Evolutionary conservation across 73 alveolate genomes (phyloP).

Genomic region (Paramecium primaurelia): DNA sequence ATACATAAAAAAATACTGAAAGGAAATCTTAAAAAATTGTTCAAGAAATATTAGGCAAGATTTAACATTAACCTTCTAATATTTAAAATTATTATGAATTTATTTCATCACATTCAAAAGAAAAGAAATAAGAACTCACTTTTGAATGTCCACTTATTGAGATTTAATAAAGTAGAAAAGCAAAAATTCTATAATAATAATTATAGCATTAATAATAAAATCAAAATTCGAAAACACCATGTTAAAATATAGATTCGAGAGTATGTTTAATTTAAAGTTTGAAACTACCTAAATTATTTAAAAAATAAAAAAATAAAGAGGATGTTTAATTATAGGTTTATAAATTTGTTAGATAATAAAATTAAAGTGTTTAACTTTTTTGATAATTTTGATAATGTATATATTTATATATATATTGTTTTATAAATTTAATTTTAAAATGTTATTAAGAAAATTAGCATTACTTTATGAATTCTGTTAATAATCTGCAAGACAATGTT

Average conservation of each 20-base stretch:
- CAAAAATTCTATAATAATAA: not conserved
- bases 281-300: not conserved
- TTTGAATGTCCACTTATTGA: not conserved
- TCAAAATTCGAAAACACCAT: not conserved
- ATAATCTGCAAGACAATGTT: not conserved
- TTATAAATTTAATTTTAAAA: not conserved
- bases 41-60: not conserved
- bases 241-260: not conserved
- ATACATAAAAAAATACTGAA: not conserved
- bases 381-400: not conserved
- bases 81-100: not conserved
- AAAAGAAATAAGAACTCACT: not conserved
- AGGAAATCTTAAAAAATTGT: not conserved
- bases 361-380: not conserved
- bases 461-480: not conserved
- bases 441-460: constrained; percentile 13
- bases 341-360: not conserved
- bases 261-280: not conserved
- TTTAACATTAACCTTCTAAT: not conserved
- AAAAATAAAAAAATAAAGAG: not conserved
- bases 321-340: constrained; percentile 20
- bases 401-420: not conserved
- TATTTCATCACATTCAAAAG: not conserved
- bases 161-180: not conserved
- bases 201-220: not conserved